A percentile compares a stretch with the other conserved stretches of the same genome.
phyloP scores from a whole-genome alignment of 768 basidiomycete genomes.

The Pleurotus salmoneostramineus region DNA sequence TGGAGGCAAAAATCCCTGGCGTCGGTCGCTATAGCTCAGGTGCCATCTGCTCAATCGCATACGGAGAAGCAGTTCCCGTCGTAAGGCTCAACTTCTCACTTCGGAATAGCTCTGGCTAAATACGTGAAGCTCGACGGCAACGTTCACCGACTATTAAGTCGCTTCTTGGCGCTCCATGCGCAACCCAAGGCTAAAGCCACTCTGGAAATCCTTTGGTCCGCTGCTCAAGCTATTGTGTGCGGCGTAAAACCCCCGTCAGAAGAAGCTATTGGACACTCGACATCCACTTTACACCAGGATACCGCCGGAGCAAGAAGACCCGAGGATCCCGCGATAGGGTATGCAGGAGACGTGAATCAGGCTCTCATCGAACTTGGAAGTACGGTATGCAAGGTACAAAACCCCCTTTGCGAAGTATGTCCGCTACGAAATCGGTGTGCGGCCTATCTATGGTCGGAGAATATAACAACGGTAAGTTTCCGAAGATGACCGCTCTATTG shows the following conservation, averaged over 20 bases:
- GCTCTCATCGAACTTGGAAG: slow-evolving; percentile 94
- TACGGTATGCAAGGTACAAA: slow-evolving; percentile 85
- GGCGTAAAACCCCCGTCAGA: slow-evolving; percentile 13
- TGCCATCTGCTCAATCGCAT: slow-evolving; percentile 83
- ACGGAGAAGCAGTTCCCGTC: slow-evolving; percentile 77
- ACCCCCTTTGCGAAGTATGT: slow-evolving; percentile 72
- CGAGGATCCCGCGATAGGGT: slow-evolving; percentile 22
- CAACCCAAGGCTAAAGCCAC: slow-evolving; percentile 76
- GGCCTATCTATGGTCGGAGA: slow-evolving; percentile 40
- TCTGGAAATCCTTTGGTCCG: slow-evolving; percentile 79
- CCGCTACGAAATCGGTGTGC: slow-evolving; percentile 68
- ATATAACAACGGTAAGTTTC: slow-evolving; percentile 5
- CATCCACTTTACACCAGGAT: slow-evolving; percentile 13
- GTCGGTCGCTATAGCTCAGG: slow-evolving; percentile 90
- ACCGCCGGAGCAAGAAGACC: slow-evolving; percentile 7
- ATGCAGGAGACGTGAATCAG: slow-evolving; percentile 86
- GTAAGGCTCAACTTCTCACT: slow-evolving; percentile 42
- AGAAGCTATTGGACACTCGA: background rate
- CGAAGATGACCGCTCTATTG: slow-evolving; percentile 7
- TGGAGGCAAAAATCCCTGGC: slow-evolving; percentile 83
- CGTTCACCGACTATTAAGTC: slow-evolving; percentile 80
- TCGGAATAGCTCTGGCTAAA: slow-evolving; percentile 3
- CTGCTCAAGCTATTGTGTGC: slow-evolving; percentile 67
- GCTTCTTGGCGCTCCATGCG: slow-evolving; percentile 79
- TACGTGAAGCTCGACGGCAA: slow-evolving; percentile 78